phyloP scores from a whole-genome alignment of 805 yeast genomes.

The Sungouiozyma ichnusensis region DNA sequence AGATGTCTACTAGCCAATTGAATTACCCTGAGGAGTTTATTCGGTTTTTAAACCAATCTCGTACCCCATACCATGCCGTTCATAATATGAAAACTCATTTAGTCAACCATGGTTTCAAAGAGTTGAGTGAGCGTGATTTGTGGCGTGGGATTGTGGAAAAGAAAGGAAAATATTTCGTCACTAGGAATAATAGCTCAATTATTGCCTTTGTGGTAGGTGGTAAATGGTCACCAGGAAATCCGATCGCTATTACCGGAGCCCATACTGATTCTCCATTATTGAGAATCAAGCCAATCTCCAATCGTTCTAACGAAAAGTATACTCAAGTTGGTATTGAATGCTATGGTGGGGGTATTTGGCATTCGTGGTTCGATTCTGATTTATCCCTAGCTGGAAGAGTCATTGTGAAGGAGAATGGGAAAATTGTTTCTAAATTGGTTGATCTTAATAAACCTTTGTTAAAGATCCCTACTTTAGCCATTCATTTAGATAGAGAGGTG shows the following conservation, averaged over 20 bases:
- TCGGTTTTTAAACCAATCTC: conserved; percentile 70
- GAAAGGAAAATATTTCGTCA: conserved; percentile 69
- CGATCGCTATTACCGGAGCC: conserved; percentile 85
- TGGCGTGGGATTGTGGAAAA: conserved; percentile 52
- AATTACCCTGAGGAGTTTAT: conserved; percentile 45
- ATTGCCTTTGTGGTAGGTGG: conserved; percentile 80
- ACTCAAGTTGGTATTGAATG: conserved; percentile 87
- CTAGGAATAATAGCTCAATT: conserved; percentile 81
- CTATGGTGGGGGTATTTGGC: conserved; percentile 95
- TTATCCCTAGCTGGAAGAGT: conserved; percentile 88
- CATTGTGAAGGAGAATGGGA: conserved; percentile 42
- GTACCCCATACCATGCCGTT: conserved; percentile 93
- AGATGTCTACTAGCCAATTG: conserved; percentile 10
- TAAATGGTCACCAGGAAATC: conserved; percentile 63
- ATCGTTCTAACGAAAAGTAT: conserved; percentile 60
- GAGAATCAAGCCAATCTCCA: conserved; percentile 79
- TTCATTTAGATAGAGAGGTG: conserved; percentile 74
- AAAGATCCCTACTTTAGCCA: conserved; percentile 90
- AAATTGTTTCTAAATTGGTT: conserved; percentile 54
- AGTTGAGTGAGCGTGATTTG: conserved; percentile 55
- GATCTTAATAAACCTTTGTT: conserved; percentile 75
- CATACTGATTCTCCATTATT: conserved; percentile 93
- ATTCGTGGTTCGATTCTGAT: conserved; percentile 95
- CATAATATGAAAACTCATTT: conserved; percentile 49
- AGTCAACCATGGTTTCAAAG: conserved; percentile 53